Percentiles rank a stretch among this genome's conserved stretches.
Conservation (phyloP, 75 land plant species). For the Larix kaempferi region DNA sequence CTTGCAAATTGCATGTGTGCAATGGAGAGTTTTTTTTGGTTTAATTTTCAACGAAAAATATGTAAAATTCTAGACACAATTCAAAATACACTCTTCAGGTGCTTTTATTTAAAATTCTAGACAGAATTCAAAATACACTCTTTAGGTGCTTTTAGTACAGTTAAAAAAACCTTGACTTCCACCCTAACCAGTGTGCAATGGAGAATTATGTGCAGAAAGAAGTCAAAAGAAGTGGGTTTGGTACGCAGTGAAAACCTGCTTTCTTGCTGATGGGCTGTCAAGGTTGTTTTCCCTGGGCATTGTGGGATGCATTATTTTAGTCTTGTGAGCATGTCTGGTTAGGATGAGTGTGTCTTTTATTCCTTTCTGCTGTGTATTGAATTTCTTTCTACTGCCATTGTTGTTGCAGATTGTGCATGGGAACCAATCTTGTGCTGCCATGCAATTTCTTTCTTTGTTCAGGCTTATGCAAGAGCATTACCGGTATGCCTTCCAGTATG, state of each 20-base stretch:
- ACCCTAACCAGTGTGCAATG: not conserved
- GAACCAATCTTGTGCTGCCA: conserved; percentile 74
- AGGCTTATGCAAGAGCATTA: conserved; percentile 78
- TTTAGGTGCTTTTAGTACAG: too few species aligned
- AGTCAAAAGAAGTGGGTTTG: not conserved
- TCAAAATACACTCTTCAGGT: too few species aligned
- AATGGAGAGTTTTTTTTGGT: too few species aligned
- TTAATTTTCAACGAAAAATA: too few species aligned
- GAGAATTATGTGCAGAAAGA: not conserved
- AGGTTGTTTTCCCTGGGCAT: not conserved
- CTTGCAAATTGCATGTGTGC: too few species aligned
- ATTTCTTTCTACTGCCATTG: not conserved
- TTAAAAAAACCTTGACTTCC: too few species aligned
- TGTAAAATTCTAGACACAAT: too few species aligned
- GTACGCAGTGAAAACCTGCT: not conserved
- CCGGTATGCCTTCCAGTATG: conserved; percentile 95
- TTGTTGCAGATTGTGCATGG: conserved; percentile 85
- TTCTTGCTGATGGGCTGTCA: not conserved
- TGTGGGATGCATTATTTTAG: not conserved
- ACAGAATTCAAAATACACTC: too few species aligned
- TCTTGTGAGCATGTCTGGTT: not conserved
- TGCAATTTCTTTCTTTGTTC: conserved; percentile 57
- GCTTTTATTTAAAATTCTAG: too few species aligned
- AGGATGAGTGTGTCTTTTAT: not conserved
- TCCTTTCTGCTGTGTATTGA: not conserved